Evolutionary conservation across 1,284 basidiomycete genomes (phyloP), one percentile per base, ranked within the genome.

Genomic region (Leccinum cinnamomeum): DNA sequence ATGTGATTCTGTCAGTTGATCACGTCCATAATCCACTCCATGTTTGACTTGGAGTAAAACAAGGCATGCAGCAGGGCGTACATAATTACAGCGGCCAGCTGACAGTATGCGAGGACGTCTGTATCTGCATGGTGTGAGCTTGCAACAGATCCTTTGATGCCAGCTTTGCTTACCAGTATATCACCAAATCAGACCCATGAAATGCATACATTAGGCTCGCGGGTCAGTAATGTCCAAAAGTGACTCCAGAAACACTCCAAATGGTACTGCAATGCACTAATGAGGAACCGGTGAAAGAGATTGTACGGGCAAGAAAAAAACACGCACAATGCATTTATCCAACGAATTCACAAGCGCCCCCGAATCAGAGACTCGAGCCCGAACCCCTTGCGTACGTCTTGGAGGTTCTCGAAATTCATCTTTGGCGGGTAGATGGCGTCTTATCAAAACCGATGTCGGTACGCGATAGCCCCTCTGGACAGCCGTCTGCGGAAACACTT

Each of bases 131-230:
- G 35, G 12, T 37, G 6, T 37, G 37, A 37, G 37, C 12, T 7
- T 14, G 14, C 14, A 37, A 37, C 14, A 14, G 37, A 37, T 37
- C 37, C 37, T 37, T 37, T 14, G 14, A 37, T 37, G 14, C 23
- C 16, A 30, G 7, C 18, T n/a, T 7, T 14, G 7, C 37, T 80
- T 81, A 87, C 97, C 97, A 48, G 95, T 94, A 74, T 96, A 97
- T 63, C 95, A 87, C 65, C 95, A 83, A 68, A 97, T 97, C 1
- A 95, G 95, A 73, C 94, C 91, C 3, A 97, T 98, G 75, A 99
- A 99, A 76, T 99, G 97, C 0, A 97, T 99, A 99, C 67, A 99
- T 99, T 0, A 91, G 87, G 69, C 88, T 95, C 0, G 97, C 97
- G 18, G 99, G 85, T 60, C 97, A 97, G 74, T 99, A 98, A 77